Percentiles rank a stretch among this genome's conserved stretches.
Evolutionary conservation across 176 grass and related monocot species (phyloP).

Genomic region (Avena eriantha): DNA sequence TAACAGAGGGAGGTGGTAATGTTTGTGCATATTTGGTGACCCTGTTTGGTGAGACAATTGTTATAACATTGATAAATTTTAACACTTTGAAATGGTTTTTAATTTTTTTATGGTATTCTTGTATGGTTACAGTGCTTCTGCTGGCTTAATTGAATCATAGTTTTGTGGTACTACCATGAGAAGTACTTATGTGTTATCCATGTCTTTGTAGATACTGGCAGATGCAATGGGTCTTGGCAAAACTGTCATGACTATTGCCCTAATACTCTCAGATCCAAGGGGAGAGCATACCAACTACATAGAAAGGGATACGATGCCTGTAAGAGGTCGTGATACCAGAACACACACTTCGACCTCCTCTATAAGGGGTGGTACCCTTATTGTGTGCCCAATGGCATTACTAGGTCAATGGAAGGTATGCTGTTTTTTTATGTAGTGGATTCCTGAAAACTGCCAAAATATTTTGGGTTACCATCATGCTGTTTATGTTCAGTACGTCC

Average conservation of each 20-base stretch:
- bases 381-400: constrained; percentile 85
- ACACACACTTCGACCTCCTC: not conserved
- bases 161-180: constrained; percentile 6
- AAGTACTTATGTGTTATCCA: constrained; percentile 32
- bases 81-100: not conserved
- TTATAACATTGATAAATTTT: not conserved
- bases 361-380: constrained; percentile 78
- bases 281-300: constrained; percentile 46
- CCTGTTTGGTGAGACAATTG: constrained; percentile 1
- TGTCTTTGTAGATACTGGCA: constrained; percentile 76
- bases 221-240: constrained; percentile 98
- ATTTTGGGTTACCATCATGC: constrained; percentile 2
- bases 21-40: constrained; percentile 21
- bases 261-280: constrained; percentile 77
- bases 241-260: constrained; percentile 95
- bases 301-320: constrained; percentile 11
- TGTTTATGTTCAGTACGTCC: not conserved
- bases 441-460: not conserved
- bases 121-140: not conserved
- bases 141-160: not conserved
- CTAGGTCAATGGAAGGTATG: constrained; percentile 95
- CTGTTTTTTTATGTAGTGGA: not conserved
- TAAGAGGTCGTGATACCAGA: constrained; percentile 11
- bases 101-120: not conserved
- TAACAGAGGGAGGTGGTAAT: not conserved